phyloP scores from a whole-genome alignment of 139 green algal species.

The Microglena sp. region DNA sequence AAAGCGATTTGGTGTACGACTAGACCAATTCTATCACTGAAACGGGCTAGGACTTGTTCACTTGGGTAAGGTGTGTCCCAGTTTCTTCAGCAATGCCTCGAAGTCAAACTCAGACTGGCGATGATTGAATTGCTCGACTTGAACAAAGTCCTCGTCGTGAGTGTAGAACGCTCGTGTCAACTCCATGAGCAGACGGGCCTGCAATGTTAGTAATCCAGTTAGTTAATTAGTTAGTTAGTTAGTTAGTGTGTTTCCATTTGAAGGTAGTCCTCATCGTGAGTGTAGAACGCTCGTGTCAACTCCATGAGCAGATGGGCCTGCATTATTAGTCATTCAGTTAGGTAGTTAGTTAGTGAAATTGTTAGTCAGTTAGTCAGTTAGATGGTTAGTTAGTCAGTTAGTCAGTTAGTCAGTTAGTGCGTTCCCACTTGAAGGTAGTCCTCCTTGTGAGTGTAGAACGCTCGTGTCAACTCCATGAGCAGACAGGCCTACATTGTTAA shows the following conservation, averaged over 20 bases:
- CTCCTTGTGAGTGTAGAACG: conserved; percentile 22
- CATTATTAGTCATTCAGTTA: no score
- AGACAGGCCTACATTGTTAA: conserved; percentile 26
- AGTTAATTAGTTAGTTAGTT: no score
- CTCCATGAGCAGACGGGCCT: conserved; percentile 19
- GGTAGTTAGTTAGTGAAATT: no score
- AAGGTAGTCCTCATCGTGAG: conserved; percentile 19
- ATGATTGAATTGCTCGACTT: conserved; percentile 33
- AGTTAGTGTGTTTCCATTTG: no score
- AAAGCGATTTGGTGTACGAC: no score
- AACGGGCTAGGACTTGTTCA: no score
- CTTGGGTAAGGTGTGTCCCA: no score
- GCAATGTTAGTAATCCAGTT: not conserved
- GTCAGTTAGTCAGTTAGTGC: no score
- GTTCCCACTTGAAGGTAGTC: no score
- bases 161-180: conserved; percentile 23
- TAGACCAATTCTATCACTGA: no score
- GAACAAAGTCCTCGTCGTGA: conserved; percentile 15
- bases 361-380: no score
- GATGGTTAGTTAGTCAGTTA: no score
- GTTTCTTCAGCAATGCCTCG: conserved; percentile 11
- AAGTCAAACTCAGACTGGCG: conserved; percentile 17
- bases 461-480: conserved; percentile 11
- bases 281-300: conserved; percentile 23
- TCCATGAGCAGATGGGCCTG: conserved; percentile 19